Base-by-base conservation (phyloP, 2,329 filamentous ascomycete genomes). In the Colletotrichum sp. region DNA sequence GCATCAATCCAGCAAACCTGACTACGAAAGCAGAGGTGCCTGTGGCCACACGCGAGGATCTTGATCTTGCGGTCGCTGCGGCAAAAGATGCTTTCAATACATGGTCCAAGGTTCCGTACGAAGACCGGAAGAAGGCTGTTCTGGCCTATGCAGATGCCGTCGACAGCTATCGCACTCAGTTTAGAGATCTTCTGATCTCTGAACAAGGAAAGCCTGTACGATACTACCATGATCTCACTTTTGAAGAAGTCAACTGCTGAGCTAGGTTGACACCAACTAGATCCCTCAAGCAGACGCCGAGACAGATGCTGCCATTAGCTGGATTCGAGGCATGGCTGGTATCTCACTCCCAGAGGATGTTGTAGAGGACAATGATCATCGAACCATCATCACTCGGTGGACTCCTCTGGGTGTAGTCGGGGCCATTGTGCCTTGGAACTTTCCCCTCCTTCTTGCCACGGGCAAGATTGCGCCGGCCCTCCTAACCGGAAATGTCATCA, bases 401-500 rank as follows among this genome's bases (percentile, higher is more conserved):
- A 81, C 80, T 2, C 87, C 87, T 1, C 79, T 89, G 21, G 88
- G 88, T 2, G 84, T 88, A 4, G 81, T 80, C 8, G 71, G 76
- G 5, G 81, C 79, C 1, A 90, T 91, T 39, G 83, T 89, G 2
- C 89, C 89, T 0, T 91, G 90, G 89, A 92, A 92, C 79, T 90
- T 89, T 76, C 91, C 91, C 7, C 81, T 93, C n/a, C 80, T 88
- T 26, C 82, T 92, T 4, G 86, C 85, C 8, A 81, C 87, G 10
- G 86, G 87, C 69, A 94, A 94, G 82, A 84, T 93, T 30, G 88
- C 87, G 2, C 89, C 91, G 0, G 89, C 90, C 3, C 80, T 94
- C 1, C 77, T 92, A 44, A 90, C 91, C 0, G 90, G 90, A 12
- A 91, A 91, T 77, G 82, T 84, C 16, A 82, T 92, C 57, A 90